Conservation (phyloP, 2,329 filamentous ascomycete species). For the Dactylonectria estremocensis region DNA sequence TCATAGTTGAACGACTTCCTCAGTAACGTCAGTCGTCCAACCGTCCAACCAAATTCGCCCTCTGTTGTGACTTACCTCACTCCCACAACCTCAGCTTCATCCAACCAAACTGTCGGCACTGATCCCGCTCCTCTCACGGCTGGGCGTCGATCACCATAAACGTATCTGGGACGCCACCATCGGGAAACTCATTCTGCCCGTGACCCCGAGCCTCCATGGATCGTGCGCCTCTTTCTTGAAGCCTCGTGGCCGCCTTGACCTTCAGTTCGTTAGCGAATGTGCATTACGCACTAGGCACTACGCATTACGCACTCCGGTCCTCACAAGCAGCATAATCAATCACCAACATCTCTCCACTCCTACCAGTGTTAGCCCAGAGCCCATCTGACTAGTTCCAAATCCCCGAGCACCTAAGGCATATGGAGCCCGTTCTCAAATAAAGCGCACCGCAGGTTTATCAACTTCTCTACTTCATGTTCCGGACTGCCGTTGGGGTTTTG, state of each 20-base stretch:
- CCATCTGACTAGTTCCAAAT: neutral
- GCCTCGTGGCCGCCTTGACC: constrained; percentile 32
- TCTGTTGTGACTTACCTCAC: neutral
- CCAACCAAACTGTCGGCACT: constrained; percentile 10
- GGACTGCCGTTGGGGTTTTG: constrained; percentile 1
- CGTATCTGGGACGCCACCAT: constrained; percentile 37
- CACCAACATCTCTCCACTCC: constrained; percentile 31
- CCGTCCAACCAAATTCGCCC: neutral
- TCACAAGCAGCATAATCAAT: constrained; percentile 17
- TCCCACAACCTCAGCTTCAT: neutral
- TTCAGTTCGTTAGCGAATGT: constrained; percentile 26
- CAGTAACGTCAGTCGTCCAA: neutral
- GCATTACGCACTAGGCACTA: constrained; percentile 6
- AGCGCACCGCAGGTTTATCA: constrained; percentile 5
- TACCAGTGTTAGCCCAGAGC: constrained; percentile 11
- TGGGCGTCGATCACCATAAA: constrained; percentile 23
- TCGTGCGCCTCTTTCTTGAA: constrained; percentile 11
- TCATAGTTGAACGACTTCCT: neutral
- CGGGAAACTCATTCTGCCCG: constrained; percentile 9
- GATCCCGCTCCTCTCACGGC: constrained; percentile 8
- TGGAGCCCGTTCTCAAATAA: neutral
- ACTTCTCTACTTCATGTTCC: constrained; percentile 7
- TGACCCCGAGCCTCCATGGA: neutral
- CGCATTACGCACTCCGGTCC: neutral
- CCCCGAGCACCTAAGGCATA: constrained; percentile 4